phyloP scores from a whole-genome alignment of 2,329 filamentous ascomycete species.

The Metarhizium brunneum region DNA sequence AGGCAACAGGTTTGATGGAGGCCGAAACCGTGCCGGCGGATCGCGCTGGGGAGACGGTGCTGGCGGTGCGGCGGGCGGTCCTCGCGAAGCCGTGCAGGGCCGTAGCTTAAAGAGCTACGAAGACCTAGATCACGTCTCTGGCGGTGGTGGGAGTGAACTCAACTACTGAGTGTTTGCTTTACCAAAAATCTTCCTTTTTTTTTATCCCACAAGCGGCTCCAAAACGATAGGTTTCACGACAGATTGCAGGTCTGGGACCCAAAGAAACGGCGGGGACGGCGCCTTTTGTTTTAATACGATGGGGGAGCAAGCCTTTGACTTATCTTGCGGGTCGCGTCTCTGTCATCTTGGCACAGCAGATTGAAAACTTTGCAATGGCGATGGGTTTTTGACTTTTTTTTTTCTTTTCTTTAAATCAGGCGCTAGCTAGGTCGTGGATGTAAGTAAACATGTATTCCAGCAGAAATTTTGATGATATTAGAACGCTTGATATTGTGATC shows the following conservation, averaged over 20 bases:
- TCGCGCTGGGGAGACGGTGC: conserved; percentile 68
- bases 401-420: neutral
- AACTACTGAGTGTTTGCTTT: conserved; percentile 56
- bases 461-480: neutral
- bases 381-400: neutral
- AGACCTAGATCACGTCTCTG: conserved; percentile 79
- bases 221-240: neutral
- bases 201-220: neutral
- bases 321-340: neutral
- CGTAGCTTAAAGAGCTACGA: conserved; percentile 95
- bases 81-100: conserved; percentile 84
- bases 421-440: neutral
- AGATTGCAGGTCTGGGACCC: neutral
- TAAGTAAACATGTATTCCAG: conserved; percentile 1
- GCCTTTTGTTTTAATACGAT: neutral
- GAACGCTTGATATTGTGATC: neutral
- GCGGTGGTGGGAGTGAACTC: conserved; percentile 68
- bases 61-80: conserved; percentile 68
- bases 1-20: conserved; percentile 43
- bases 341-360: neutral
- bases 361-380: neutral
- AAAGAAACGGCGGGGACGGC: neutral
- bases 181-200: neutral
- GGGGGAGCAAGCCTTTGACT: neutral
- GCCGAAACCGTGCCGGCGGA: conserved; percentile 39